Evolutionary conservation across 805 yeast species (phyloP).

Genomic region (Lachancea quebecensis): DNA sequence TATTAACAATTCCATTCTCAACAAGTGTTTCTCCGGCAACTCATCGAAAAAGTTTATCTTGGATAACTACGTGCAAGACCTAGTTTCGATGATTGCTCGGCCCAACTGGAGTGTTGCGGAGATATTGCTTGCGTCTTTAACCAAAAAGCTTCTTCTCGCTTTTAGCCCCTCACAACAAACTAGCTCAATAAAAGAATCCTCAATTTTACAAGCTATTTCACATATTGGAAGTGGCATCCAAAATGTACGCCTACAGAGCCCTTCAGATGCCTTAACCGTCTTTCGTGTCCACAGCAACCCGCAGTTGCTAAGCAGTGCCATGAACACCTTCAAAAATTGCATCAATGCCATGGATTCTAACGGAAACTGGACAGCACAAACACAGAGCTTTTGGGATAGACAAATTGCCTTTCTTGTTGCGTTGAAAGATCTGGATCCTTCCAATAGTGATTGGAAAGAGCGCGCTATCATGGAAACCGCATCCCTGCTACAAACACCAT

Average conservation of each 20-base stretch:
- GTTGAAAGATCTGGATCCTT: background rate
- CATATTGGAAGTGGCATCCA: constrained; percentile 47
- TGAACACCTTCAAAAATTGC: background rate
- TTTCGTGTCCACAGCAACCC: background rate
- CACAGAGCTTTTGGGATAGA: constrained; percentile 1
- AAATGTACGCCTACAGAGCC: constrained; percentile 17
- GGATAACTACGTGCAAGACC: constrained; percentile 52
- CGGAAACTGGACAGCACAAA: background rate
- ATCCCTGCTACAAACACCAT: background rate
- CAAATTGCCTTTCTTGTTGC: constrained; percentile 1
- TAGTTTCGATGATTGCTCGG: constrained; percentile 39
- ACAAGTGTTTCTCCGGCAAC: constrained; percentile 22
- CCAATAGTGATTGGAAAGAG: background rate
- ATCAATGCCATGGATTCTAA: background rate
- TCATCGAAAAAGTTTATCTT: constrained; percentile 34
- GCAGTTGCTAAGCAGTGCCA: background rate
- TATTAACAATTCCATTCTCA: constrained; percentile 20
- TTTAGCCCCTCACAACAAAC: constrained; percentile 34
- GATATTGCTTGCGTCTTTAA: constrained; percentile 39
- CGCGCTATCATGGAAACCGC: background rate
- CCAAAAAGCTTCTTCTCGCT: constrained; percentile 37
- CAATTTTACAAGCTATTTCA: constrained; percentile 56
- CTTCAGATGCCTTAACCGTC: background rate
- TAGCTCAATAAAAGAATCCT: constrained; percentile 40
- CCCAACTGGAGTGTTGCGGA: constrained; percentile 65